These are phyloP conservation scores for Phytopythium boreale DNA, from an alignment of 352 stramenopile species.

Conservation along the genomic window DNA sequence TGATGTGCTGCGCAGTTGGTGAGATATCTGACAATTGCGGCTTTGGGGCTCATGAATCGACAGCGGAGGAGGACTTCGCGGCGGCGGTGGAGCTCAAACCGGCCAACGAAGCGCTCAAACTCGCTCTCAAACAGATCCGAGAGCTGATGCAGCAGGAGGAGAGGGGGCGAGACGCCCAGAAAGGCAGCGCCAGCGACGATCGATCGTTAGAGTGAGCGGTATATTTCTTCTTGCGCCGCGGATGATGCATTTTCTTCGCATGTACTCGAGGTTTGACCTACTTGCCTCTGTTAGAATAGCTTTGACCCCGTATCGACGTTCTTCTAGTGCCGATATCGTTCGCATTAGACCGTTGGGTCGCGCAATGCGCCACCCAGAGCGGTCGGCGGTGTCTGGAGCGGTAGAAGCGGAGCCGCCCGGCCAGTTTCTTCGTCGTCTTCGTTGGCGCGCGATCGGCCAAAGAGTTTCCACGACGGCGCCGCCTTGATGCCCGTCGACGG, in stretches of 20 bases:
- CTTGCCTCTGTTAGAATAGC: too few relatives aligned
- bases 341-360: not conserved
- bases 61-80: conserved; percentile 57
- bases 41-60: not conserved
- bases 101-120: conserved; percentile 41
- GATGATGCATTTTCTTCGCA: conserved; percentile 5
- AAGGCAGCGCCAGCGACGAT: not conserved
- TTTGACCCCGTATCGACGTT: not conserved
- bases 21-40: not conserved
- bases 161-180: not conserved
- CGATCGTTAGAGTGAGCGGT: not conserved
- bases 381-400: not conserved
- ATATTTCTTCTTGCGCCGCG: not conserved
- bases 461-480: conserved; percentile 4
- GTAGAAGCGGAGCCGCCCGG: not conserved
- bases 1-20: not conserved
- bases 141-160: conserved; percentile 7
- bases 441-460: not conserved
- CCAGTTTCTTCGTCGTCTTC: conserved; percentile 7
- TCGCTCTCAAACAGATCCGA: conserved; percentile 43
- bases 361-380: not conserved
- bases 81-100: conserved; percentile 60
- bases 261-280: not conserved
- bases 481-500: not conserved
- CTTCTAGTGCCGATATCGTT: not conserved